Conservation (phyloP, 257 asterid species). For the Solanum raphanifolium region DNA sequence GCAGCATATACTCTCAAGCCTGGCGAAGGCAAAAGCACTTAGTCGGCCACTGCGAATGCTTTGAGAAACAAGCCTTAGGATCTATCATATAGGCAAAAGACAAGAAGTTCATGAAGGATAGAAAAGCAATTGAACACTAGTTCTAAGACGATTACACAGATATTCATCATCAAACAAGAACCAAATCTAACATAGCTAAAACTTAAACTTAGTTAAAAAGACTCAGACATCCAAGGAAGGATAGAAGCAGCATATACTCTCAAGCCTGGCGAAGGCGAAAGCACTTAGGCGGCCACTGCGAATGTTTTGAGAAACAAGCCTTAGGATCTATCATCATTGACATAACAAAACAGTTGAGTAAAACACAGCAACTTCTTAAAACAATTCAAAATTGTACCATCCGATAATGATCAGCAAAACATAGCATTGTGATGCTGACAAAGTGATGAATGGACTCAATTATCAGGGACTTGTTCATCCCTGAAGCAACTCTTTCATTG, state of each 20-base stretch:
- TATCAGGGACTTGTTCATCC: constrained; percentile 32
- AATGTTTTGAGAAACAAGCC: constrained; percentile 5
- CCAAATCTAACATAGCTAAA: not conserved
- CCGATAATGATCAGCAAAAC: constrained; percentile 29
- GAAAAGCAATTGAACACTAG: not conserved
- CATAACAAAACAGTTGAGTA: not conserved
- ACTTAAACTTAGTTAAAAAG: not conserved
- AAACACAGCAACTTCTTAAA: not conserved
- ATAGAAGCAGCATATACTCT: constrained; percentile 30
- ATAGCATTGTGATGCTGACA: constrained; percentile 12
- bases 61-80: too few species aligned
- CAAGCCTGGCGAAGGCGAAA: too few species aligned
- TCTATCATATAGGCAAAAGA: too few species aligned
- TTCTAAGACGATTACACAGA: not conserved
- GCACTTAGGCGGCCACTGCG: too few species aligned
- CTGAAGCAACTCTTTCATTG: constrained; percentile 14
- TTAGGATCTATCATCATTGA: constrained; percentile 35
- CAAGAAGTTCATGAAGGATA: too few species aligned
- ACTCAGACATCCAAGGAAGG: constrained; percentile 90
- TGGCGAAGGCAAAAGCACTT: too few species aligned
- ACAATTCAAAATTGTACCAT: constrained; percentile 5
- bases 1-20: too few species aligned
- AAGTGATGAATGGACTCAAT: constrained; percentile 29
- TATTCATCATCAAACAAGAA: not conserved
- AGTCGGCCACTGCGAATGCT: too few species aligned